Evolutionary conservation across 2,329 filamentous ascomycete species (phyloP).

Genomic region (Plectosphaerella cucumerina): DNA sequence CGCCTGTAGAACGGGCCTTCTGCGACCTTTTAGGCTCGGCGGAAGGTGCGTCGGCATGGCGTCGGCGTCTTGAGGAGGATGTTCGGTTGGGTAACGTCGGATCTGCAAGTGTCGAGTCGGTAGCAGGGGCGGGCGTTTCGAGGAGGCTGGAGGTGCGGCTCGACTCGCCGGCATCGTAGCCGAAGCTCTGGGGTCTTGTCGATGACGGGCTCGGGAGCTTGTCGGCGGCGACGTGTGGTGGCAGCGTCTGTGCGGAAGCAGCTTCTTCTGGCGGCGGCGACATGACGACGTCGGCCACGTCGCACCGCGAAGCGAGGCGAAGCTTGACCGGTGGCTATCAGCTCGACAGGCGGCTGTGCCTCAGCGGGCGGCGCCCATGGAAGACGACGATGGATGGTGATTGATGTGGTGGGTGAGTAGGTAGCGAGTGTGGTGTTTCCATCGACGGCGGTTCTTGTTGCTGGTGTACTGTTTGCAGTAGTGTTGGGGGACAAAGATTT

Average conservation of each 20-base stretch:
- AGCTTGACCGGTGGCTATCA: too few species aligned
- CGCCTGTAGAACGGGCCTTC: slow-evolving; percentile 42
- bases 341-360: too few species aligned
- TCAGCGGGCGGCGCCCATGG: too few species aligned
- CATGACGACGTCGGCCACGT: slow-evolving; percentile 12
- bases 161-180: slow-evolving; percentile 41
- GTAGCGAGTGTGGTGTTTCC: neutral
- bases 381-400: too few species aligned
- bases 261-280: slow-evolving; percentile 7
- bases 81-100: slow-evolving; percentile 6
- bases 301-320: slow-evolving; percentile 9
- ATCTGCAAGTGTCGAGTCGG: slow-evolving; percentile 10
- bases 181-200: slow-evolving; percentile 24
- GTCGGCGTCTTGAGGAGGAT: slow-evolving; percentile 2
- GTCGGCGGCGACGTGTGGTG: slow-evolving; percentile 6
- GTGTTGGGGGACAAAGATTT: neutral
- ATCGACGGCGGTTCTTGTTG: neutral
- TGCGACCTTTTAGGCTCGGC: slow-evolving; percentile 20
- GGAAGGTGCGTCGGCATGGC: slow-evolving; percentile 13
- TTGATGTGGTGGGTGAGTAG: neutral
- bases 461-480: neutral
- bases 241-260: slow-evolving; percentile 8
- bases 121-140: slow-evolving; percentile 11
- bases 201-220: slow-evolving; percentile 9
- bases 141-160: slow-evolving; percentile 29